These are phyloP conservation scores for Talaromyces liani DNA, from an alignment of 495 filamentous ascomycete genomes.

Conservation along the genomic window DNA sequence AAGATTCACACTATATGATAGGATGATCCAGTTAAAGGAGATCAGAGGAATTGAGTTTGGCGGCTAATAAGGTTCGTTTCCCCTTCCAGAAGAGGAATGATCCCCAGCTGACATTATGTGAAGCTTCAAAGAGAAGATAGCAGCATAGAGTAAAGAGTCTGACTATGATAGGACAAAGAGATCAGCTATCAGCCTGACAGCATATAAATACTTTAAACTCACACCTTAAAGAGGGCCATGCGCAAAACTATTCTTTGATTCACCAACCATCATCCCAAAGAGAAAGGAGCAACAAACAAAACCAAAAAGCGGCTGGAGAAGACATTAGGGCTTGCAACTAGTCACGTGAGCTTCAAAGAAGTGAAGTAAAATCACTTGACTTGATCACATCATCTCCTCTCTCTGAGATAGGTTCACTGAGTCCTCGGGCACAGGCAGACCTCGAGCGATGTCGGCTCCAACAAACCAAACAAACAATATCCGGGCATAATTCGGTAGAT, in stretches of 20 bases:
- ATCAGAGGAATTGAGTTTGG: not conserved
- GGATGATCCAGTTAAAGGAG: not conserved
- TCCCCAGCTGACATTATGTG: not conserved
- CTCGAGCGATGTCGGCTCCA: not conserved
- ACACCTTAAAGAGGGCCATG: not conserved
- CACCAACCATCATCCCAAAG: not conserved
- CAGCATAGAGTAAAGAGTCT: not conserved
- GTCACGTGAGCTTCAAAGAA: not conserved
- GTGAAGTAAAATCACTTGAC: not conserved
- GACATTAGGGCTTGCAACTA: not conserved
- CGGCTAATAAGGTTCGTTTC: not conserved
- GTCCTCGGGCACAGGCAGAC: not conserved
- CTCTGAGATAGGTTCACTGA: not conserved
- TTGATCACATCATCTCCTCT: not conserved
- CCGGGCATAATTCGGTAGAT: not conserved
- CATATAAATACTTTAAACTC: not conserved
- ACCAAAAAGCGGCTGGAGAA: not conserved
- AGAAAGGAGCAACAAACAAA: not conserved
- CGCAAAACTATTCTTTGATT: not conserved
- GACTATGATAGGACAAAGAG: not conserved
- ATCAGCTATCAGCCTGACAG: not conserved
- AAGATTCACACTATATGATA: not conserved
- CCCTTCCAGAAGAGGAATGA: not conserved
- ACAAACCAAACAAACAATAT: not conserved
- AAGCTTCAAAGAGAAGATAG: not conserved